phyloP scores from a whole-genome alignment of 2,329 filamentous ascomycete genomes.

The Drechmeria coniospora region DNA sequence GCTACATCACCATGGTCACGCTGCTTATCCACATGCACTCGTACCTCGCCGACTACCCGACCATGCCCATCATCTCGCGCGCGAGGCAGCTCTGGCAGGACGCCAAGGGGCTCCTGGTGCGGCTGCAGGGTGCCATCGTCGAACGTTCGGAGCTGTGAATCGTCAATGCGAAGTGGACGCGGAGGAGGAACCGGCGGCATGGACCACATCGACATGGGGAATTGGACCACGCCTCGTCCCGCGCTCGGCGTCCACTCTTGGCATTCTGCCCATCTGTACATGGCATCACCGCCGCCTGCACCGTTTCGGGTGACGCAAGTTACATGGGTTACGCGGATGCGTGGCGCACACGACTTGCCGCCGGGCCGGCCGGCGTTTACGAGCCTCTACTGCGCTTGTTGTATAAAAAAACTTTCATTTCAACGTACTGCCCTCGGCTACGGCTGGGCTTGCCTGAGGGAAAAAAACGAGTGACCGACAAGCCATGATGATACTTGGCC shows the following conservation, averaged over 20 bases:
- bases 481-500: slow-evolving; percentile 15
- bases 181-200: no score
- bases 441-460: slow-evolving; percentile 16
- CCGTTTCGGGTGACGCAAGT: no score
- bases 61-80: slow-evolving; percentile 39
- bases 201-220: no score
- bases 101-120: slow-evolving; percentile 12
- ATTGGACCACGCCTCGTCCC: no score
- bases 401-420: slow-evolving; percentile 5
- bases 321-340: no score
- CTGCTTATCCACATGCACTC: slow-evolving; percentile 52
- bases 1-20: slow-evolving; percentile 59
- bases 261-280: no score
- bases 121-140: slow-evolving; percentile 14
- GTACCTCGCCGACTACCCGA: slow-evolving; percentile 43
- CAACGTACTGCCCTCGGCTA: slow-evolving; percentile 16
- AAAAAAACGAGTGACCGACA: slow-evolving; percentile 19
- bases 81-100: slow-evolving; percentile 19
- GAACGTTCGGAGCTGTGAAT: slow-evolving; percentile 17
- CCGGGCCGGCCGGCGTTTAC: no score
- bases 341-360: no score
- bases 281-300: no score
- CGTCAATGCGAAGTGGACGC: no score
- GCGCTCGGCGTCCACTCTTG: no score
- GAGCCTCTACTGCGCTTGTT: no score